These are phyloP conservation scores for Ascochyta clinopodiicola DNA, from an alignment of 2,329 filamentous ascomycete genomes.

Conservation along the genomic window DNA sequence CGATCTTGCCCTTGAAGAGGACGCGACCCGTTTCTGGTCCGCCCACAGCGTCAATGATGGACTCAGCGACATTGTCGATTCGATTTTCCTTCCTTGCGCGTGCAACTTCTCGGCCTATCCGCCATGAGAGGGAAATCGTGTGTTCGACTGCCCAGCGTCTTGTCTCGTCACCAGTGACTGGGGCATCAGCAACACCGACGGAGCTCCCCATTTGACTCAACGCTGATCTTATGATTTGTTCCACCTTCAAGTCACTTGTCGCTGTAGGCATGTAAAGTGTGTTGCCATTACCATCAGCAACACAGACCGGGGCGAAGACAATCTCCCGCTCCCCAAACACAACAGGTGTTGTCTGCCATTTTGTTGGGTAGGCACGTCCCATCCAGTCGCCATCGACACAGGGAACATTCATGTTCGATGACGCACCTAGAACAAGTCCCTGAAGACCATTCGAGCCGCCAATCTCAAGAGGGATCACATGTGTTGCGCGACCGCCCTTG, in stretches of 20 bases:
- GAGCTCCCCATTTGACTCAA: slow-evolving; percentile 47
- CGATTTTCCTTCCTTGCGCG: slow-evolving; percentile 44
- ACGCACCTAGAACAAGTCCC: slow-evolving; percentile 48
- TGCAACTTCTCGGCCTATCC: slow-evolving; percentile 48
- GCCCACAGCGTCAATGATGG: slow-evolving; percentile 53
- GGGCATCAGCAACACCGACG: slow-evolving; percentile 47
- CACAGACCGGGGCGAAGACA: slow-evolving; percentile 48
- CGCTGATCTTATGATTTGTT: slow-evolving; percentile 47
- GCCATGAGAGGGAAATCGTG: slow-evolving; percentile 48
- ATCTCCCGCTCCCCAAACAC: slow-evolving; percentile 51
- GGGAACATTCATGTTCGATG: slow-evolving; percentile 50
- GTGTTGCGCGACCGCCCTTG: slow-evolving; percentile 42
- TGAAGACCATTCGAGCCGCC: slow-evolving; percentile 56
- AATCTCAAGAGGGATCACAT: slow-evolving; percentile 53
- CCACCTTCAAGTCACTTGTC: slow-evolving; percentile 47
- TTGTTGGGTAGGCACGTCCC: slow-evolving; percentile 57
- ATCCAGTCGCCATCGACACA: slow-evolving; percentile 58
- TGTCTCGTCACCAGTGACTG: slow-evolving; percentile 48
- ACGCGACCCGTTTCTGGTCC: slow-evolving; percentile 46
- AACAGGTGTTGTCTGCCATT: slow-evolving; percentile 53
- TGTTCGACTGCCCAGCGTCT: slow-evolving; percentile 49
- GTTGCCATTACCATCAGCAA: slow-evolving; percentile 53
- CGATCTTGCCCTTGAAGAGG: slow-evolving; percentile 55
- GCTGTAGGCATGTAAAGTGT: slow-evolving; percentile 48
- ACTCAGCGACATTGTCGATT: slow-evolving; percentile 47